A percentile compares a stretch with the other conserved stretches of the same genome.
These are phyloP conservation scores for Penicillium sp. DNA, from an alignment of 2,329 filamentous ascomycete species.

Conservation along the genomic window DNA sequence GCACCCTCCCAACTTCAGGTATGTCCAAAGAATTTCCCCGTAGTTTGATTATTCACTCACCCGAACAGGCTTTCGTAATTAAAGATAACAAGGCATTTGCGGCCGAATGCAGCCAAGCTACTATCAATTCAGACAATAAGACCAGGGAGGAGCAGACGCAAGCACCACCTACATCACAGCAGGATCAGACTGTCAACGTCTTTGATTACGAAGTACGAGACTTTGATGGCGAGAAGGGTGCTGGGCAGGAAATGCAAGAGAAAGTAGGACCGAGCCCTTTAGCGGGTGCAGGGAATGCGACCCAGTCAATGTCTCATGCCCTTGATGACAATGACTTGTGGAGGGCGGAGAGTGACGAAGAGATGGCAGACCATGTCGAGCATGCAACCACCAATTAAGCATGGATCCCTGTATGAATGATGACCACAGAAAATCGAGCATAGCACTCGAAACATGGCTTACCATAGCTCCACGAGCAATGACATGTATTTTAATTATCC, in stretches of 20 bases:
- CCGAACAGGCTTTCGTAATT: slow-evolving; percentile 47
- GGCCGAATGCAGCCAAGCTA: slow-evolving; percentile 31
- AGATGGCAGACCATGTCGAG: slow-evolving; percentile 15
- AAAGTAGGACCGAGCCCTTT: slow-evolving; percentile 27
- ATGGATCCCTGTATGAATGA: slow-evolving; percentile 12
- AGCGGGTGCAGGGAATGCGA: neutral
- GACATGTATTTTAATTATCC: neutral
- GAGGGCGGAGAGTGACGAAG: slow-evolving; percentile 12
- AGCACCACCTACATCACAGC: neutral
- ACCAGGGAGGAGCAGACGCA: slow-evolving; percentile 2
- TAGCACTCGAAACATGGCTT: neutral
- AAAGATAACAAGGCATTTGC: slow-evolving; percentile 49
- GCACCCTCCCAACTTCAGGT: slow-evolving; percentile 41
- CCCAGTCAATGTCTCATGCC: slow-evolving; percentile 1
- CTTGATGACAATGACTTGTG: slow-evolving; percentile 9
- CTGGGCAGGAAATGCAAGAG: slow-evolving; percentile 43
- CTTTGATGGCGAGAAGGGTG: slow-evolving; percentile 33
- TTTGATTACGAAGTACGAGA: slow-evolving; percentile 41
- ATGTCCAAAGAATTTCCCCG: slow-evolving; percentile 7
- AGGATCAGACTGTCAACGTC: slow-evolving; percentile 32
- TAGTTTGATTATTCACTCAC: slow-evolving; percentile 11
- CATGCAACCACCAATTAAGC: neutral
- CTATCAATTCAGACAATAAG: slow-evolving; percentile 5
- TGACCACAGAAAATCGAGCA: slow-evolving; percentile 7
- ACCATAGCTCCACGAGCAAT: neutral